Conservation (phyloP, 768 basidiomycete species). For the Suillus discolor region DNA sequence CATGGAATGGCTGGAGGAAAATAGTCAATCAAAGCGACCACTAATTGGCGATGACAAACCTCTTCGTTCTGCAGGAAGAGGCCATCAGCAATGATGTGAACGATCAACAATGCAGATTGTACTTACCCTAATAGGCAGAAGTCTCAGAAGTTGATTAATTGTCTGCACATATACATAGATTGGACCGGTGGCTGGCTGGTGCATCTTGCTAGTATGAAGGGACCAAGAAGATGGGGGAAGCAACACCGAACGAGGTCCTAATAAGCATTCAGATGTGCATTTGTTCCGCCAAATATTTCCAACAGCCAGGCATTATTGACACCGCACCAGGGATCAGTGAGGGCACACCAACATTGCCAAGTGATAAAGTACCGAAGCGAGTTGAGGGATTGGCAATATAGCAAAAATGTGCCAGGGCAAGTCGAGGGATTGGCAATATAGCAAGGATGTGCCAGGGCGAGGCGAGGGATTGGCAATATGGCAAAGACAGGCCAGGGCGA, state of each 20-base stretch:
- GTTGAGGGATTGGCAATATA: too few relatives aligned
- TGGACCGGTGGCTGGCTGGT: not conserved
- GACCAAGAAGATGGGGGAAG: not conserved
- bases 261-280: not conserved
- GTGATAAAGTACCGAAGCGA: too few relatives aligned
- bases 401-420: too few relatives aligned
- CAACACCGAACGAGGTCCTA: not conserved
- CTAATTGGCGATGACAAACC: not conserved
- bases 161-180: not conserved
- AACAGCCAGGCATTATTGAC: not conserved
- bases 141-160: not conserved
- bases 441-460: not conserved
- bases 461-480: not conserved
- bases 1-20: not conserved
- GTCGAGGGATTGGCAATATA: too few relatives aligned
- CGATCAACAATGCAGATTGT: not conserved
- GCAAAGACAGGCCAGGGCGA: not conserved
- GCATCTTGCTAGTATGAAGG: not conserved
- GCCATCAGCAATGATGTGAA: not conserved
- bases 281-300: too few relatives aligned
- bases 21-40: not conserved
- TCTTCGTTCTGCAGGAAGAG: not conserved
- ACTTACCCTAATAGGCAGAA: not conserved
- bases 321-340: not conserved
- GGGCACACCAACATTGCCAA: too few relatives aligned